Percentiles rank a stretch among this genome's conserved stretches.
These are phyloP conservation scores for Blastobotrys buckinghamii DNA, from an alignment of 1,139 yeast species.

Conservation along the genomic window DNA sequence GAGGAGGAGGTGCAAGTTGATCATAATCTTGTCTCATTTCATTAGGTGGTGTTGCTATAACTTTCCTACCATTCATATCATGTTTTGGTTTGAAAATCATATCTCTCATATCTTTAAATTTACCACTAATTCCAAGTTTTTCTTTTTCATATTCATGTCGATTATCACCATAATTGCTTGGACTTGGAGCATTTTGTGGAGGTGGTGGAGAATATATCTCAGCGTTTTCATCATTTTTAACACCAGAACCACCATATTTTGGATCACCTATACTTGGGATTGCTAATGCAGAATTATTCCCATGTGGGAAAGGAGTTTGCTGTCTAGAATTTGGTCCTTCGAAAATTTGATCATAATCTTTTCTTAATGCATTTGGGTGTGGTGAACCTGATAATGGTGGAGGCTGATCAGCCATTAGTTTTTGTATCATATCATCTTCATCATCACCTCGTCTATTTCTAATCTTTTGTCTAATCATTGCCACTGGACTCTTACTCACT, in stretches of 20 bases:
- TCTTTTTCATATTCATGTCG: conserved; percentile 6
- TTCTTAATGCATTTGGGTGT: background rate
- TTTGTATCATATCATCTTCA: conserved; percentile 10
- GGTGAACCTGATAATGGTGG: background rate
- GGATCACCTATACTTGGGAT: conserved; percentile 9
- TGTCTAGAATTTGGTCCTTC: background rate
- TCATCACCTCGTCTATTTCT: background rate
- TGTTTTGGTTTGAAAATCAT: conserved; percentile 3
- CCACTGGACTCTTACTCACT: conserved; percentile 1
- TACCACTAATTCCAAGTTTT: conserved; percentile 3
- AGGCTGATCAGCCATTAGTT: conserved; percentile 6
- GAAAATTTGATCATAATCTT: background rate
- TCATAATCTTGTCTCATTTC: no score
- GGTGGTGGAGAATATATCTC: conserved; percentile 3
- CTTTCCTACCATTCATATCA: background rate
- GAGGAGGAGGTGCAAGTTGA: no score
- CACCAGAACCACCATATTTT: conserved; percentile 7
- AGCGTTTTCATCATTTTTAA: conserved; percentile 4
- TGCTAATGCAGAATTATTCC: background rate
- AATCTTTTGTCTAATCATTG: background rate
- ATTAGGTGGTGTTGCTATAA: conserved; percentile 6
- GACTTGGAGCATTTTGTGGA: background rate
- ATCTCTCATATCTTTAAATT: no score
- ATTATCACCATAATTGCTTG: conserved; percentile 3
- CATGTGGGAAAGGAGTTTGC: conserved; percentile 6